Percentiles rank a stretch among this genome's conserved stretches.
Evolutionary conservation across 768 basidiomycete species (phyloP).

Genomic region (Phaffia australis): DNA sequence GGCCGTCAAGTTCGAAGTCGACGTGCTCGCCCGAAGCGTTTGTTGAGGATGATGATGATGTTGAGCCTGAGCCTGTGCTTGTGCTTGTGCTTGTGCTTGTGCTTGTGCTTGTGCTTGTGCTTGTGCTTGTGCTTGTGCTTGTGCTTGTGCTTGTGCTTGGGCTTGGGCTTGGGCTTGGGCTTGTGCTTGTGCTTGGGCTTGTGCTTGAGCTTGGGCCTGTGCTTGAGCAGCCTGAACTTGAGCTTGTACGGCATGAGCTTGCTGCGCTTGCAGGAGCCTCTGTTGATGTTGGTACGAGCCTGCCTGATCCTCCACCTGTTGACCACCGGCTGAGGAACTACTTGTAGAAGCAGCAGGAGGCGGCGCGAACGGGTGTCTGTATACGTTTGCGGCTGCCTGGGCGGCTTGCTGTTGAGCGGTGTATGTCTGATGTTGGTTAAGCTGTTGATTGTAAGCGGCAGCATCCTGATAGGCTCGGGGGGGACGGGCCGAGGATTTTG

Average conservation of each 20-base stretch:
- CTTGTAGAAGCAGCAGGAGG: slow-evolving; percentile 34
- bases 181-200: slow-evolving; percentile 26
- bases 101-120: slow-evolving; percentile 24
- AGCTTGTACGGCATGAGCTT: slow-evolving; percentile 24
- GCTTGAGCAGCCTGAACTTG: slow-evolving; percentile 28
- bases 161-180: slow-evolving; percentile 26
- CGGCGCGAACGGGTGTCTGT: slow-evolving; percentile 71
- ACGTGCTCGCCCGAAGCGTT: slow-evolving; percentile 7
- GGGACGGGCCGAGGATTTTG: slow-evolving; percentile 61
- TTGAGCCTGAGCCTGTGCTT: slow-evolving; percentile 24
- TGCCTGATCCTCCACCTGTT: slow-evolving; percentile 20
- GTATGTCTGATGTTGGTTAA: slow-evolving; percentile 85
- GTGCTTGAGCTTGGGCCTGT: slow-evolving; percentile 30
- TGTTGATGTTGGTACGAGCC: slow-evolving; percentile 24
- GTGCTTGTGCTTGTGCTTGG: slow-evolving; percentile 29
- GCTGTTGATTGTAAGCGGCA: slow-evolving; percentile 84
- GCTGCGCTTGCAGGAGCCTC: slow-evolving; percentile 27
- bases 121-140: slow-evolving; percentile 26
- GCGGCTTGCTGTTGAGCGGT: slow-evolving; percentile 73
- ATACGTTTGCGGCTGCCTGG: slow-evolving; percentile 41
- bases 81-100: slow-evolving; percentile 23
- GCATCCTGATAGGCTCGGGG: slow-evolving; percentile 82
- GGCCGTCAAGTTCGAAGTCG: slow-evolving; percentile 10
- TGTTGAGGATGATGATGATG: slow-evolving; percentile 14
- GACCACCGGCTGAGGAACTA: slow-evolving; percentile 13